Conservation (phyloP, 1,139 yeast species). For the Williopsis jadinii region DNA sequence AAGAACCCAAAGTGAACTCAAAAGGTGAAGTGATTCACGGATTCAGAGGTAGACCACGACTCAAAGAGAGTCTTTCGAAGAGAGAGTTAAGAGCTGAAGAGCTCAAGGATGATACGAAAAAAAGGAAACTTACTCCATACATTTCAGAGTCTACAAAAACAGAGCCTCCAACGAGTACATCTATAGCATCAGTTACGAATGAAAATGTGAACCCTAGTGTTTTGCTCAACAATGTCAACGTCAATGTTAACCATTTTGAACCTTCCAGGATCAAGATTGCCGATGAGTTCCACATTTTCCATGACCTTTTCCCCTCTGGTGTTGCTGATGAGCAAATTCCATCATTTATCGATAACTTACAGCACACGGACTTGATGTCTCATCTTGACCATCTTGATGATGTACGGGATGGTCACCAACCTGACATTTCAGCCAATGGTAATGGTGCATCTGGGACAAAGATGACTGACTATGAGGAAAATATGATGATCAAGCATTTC, state of each 20-base stretch:
- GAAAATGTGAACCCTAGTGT: background rate
- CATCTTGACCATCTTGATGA: too few species aligned
- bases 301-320: conserved; percentile 20
- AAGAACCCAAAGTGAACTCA: conserved; percentile 14
- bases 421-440: background rate
- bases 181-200: background rate
- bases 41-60: conserved; percentile 30
- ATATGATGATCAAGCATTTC: conserved; percentile 44
- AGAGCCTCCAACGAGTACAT: too few species aligned
- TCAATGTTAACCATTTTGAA: background rate
- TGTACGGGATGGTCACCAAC: too few species aligned
- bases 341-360: conserved; percentile 10
- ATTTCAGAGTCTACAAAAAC: background rate
- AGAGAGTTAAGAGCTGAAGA: conserved; percentile 4
- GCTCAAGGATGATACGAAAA: background rate
- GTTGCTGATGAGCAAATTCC: conserved; percentile 12
- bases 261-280: conserved; percentile 8
- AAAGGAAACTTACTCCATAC: background rate
- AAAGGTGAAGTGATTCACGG: conserved; percentile 29
- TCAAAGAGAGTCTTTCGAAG: conserved; percentile 22
- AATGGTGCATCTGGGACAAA: conserved; percentile 7
- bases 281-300: conserved; percentile 21
- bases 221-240: background rate
- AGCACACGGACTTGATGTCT: background rate
- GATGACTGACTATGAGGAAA: conserved; percentile 35